Evolutionary conservation across 2,329 filamentous ascomycete species (phyloP).

Genomic region (Exophiala mesophila): DNA sequence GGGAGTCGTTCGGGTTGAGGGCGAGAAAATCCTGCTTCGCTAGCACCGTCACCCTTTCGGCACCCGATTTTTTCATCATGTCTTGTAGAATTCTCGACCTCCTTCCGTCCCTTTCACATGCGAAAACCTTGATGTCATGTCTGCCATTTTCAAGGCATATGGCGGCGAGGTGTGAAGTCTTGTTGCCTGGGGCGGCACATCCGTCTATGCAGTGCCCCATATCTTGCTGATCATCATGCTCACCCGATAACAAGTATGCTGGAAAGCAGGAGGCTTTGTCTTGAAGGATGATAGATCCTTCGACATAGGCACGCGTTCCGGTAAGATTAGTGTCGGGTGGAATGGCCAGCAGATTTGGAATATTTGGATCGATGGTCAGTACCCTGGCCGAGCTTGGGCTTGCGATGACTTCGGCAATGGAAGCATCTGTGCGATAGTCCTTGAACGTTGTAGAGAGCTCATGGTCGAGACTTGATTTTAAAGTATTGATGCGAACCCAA

Average conservation of each 20-base stretch:
- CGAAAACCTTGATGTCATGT: conserved; percentile 51
- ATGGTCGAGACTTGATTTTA: conserved; percentile 64
- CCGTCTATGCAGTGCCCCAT: conserved; percentile 78
- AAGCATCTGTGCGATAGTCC: conserved; percentile 52
- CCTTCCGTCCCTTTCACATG: conserved; percentile 70
- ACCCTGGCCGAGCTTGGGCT: conserved; percentile 37
- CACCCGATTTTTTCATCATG: conserved; percentile 77
- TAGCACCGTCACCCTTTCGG: conserved; percentile 62
- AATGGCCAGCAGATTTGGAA: conserved; percentile 78
- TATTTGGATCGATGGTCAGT: conserved; percentile 67
- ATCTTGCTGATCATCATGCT: conserved; percentile 43
- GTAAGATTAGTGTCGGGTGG: conserved; percentile 67
- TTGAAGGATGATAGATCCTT: conserved; percentile 80
- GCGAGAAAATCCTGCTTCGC: conserved; percentile 77
- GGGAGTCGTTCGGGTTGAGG: conserved; percentile 58
- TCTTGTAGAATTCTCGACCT: conserved; percentile 72
- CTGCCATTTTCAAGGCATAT: conserved; percentile 48
- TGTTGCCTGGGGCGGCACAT: conserved; percentile 93
- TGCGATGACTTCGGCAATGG: conserved; percentile 54
- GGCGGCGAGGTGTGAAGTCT: conserved; percentile 88
- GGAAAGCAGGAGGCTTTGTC: conserved; percentile 98
- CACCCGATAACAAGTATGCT: conserved; percentile 71
- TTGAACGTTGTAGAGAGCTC: conserved; percentile 73
- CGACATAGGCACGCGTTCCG: conserved; percentile 66
- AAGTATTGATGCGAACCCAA: conserved; percentile 83